phyloP scores from a whole-genome alignment of 768 basidiomycete species.

The Daedaleopsis nitida region DNA sequence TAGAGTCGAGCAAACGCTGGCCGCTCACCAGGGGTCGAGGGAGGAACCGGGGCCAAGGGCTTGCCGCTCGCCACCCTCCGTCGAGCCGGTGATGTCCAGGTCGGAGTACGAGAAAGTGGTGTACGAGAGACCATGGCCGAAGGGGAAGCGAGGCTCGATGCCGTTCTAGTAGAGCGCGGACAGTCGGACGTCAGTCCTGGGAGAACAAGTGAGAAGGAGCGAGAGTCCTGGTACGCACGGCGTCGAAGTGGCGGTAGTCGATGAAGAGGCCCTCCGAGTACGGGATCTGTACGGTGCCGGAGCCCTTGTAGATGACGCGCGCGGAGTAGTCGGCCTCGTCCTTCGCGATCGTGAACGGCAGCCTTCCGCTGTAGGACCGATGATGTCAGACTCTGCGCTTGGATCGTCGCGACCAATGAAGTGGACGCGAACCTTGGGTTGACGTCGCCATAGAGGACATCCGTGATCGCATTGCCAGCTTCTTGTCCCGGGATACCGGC shows the following conservation, averaged over 20 bases:
- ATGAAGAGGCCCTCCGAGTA: constrained; percentile 62
- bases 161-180: constrained; percentile 25
- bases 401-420: too few species aligned
- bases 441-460: constrained; percentile 49
- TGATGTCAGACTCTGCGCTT: background rate
- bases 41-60: constrained; percentile 51
- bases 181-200: background rate
- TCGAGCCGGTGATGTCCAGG: constrained; percentile 34
- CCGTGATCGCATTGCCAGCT: constrained; percentile 43
- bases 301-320: constrained; percentile 38
- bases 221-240: constrained; percentile 18
- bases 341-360: constrained; percentile 56
- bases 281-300: constrained; percentile 44
- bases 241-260: constrained; percentile 62
- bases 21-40: constrained; percentile 49
- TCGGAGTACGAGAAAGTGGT: constrained; percentile 68
- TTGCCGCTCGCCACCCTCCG: constrained; percentile 42
- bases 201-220: background rate
- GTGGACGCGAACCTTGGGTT: constrained; percentile 46
- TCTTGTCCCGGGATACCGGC: constrained; percentile 51
- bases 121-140: constrained; percentile 76
- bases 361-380: constrained; percentile 33
- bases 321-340: constrained; percentile 55
- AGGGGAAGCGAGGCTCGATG: constrained; percentile 59
- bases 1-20: background rate